A percentile compares a stretch with the other conserved stretches of the same genome.
phyloP scores from a whole-genome alignment of 129 eudicot genomes.

The Artemisia annua region DNA sequence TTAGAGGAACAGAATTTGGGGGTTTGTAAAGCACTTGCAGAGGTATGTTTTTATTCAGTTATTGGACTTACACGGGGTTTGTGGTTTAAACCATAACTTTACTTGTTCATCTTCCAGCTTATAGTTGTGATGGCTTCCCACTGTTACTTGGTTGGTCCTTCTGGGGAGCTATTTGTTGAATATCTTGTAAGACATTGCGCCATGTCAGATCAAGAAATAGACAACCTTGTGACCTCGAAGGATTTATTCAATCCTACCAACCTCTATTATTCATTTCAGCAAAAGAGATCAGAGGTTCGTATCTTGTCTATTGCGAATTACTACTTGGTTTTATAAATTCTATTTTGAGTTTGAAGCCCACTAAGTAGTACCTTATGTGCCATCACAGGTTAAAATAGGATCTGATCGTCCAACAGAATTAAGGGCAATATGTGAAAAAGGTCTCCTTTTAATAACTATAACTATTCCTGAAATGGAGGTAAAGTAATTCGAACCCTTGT shows the following conservation, averaged over 20 bases:
- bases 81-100: constrained; percentile 8
- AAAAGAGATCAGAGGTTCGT: constrained; percentile 75
- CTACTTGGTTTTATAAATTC: not conserved
- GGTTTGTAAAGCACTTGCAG: constrained; percentile 92
- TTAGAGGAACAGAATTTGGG: constrained; percentile 79
- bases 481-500: constrained; percentile 19
- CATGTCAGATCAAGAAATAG: constrained; percentile 66
- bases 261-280: constrained; percentile 56
- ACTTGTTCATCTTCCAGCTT: constrained; percentile 51
- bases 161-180: constrained; percentile 91
- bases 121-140: constrained; percentile 99
- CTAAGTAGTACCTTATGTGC: constrained; percentile 9
- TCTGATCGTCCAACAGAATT: constrained; percentile 70
- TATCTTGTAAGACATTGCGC: constrained; percentile 90
- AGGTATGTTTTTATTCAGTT: constrained; percentile 47
- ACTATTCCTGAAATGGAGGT: constrained; percentile 99
- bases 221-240: constrained; percentile 46
- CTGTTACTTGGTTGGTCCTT: constrained; percentile 88
- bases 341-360: not conserved
- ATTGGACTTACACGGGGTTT: not conserved
- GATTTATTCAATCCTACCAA: constrained; percentile 47
- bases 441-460: constrained; percentile 86
- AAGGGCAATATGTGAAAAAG: constrained; percentile 82
- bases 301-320: too few species aligned
- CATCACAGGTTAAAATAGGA: constrained; percentile 60